phyloP scores from a whole-genome alignment of 495 filamentous ascomycete species.

The Hypoxylon lienhwacheense region DNA sequence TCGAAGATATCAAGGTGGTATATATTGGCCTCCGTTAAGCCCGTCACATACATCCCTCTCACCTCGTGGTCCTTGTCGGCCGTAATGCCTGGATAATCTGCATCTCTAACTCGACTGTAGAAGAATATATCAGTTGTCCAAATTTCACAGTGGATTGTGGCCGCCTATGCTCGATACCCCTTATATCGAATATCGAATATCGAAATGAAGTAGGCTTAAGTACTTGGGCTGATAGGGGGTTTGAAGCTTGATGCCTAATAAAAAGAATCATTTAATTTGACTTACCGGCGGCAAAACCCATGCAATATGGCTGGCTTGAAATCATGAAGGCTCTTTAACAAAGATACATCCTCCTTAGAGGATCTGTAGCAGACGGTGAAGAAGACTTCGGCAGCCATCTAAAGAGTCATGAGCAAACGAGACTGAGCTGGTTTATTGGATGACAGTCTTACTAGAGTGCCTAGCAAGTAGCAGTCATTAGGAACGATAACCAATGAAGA shows the following conservation, averaged over 20 bases:
- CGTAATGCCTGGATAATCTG: constrained; percentile 86
- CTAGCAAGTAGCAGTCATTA: constrained; percentile 41
- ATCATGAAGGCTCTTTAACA: constrained; percentile 56
- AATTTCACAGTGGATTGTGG: not conserved
- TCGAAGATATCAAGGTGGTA: constrained; percentile 81
- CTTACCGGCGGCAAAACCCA: constrained; percentile 69
- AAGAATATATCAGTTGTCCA: constrained; percentile 1
- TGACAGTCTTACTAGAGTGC: constrained; percentile 38
- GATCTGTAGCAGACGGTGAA: constrained; percentile 76
- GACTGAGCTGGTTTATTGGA: not conserved
- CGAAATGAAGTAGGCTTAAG: too few species aligned
- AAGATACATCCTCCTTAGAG: constrained; percentile 43
- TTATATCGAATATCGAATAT: too few species aligned
- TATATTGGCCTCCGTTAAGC: constrained; percentile 76
- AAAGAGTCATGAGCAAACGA: constrained; percentile 42
- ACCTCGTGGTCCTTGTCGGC: constrained; percentile 59
- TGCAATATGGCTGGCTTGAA: constrained; percentile 77
- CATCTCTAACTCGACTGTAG: constrained; percentile 43
- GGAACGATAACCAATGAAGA: not conserved
- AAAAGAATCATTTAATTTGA: constrained; percentile 32
- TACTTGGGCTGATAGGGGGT: too few species aligned
- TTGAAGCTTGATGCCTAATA: not conserved
- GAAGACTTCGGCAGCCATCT: constrained; percentile 83
- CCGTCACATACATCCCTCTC: constrained; percentile 76
- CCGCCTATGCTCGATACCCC: too few species aligned